These are phyloP conservation scores for Teunomyces funiuensis DNA, from an alignment of 805 yeast species.

Conservation along the genomic window DNA sequence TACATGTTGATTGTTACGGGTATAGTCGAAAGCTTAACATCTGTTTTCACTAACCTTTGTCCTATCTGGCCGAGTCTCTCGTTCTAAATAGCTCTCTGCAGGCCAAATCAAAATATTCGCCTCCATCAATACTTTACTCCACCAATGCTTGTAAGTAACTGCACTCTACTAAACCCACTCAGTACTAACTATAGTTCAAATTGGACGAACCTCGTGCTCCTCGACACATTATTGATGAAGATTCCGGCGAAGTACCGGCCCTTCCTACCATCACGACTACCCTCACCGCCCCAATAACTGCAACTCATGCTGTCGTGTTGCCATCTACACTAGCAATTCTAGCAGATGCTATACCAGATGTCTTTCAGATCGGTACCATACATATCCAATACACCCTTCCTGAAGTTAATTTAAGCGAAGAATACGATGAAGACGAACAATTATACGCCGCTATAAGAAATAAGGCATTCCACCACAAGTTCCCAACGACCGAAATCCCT, in stretches of 20 bases:
- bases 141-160: constrained; percentile 12
- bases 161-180: neutral
- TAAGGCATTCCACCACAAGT: constrained; percentile 21
- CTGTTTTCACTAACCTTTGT: no score
- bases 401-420: constrained; percentile 23
- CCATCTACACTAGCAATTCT: constrained; percentile 19
- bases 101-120: neutral
- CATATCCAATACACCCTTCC: constrained; percentile 14
- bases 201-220: constrained; percentile 50
- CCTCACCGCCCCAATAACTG: neutral
- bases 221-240: constrained; percentile 50
- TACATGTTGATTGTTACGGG: no score
- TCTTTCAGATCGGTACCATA: constrained; percentile 17
- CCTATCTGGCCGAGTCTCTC: neutral
- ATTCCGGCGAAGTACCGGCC: constrained; percentile 20
- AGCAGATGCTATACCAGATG: constrained; percentile 12
- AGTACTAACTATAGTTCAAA: constrained; percentile 35
- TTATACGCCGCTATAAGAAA: constrained; percentile 38
- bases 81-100: no score
- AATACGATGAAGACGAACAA: constrained; percentile 52
- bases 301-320: constrained; percentile 14
- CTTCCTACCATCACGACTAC: constrained; percentile 12
- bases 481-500: constrained; percentile 23
- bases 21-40: no score
- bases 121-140: neutral